Base-by-base conservation (phyloP, 257 asterid species). In the Rhazya stricta region DNA sequence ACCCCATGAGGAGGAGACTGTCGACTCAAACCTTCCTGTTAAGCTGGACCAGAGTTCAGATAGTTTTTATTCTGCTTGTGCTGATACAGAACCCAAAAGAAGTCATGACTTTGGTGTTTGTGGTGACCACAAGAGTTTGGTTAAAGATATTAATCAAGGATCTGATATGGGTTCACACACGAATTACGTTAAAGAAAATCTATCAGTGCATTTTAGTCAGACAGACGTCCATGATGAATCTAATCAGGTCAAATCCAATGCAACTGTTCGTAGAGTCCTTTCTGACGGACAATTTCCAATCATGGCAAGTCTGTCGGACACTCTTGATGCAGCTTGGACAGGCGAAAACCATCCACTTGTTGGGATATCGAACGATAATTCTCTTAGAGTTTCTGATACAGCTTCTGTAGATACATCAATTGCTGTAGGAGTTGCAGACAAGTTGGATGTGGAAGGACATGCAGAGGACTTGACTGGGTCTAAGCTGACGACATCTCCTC, bases 261-360 rank as follows among this genome's bases (percentile, higher is more conserved):
- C 72, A n/a, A 72, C 71, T 58, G 81, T 82, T 60, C 88, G 79
- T 76, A 84, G 89, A 76, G 88, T 86, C 60, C 88, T 89, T 67
- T 86, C 96, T 16, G 92, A 85, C 54, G 96, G 91, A 15, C 91
- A 88, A 81, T 61, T 85, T 72, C 89, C 97, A 51, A 83, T 79
- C 75, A 46, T 79, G 42, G 70, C 74, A 51, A 86, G 89, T 83
- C 81, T 94, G 86, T 88, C 96, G 34, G 90, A 88, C 72, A 87
- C 97, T 67, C 90, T 90, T 66, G 96, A 94, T 87, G 97, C 97
- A 53, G 96, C 93, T 10, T 94, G 97, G 99, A 92, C 91, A 16
- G 96, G 99, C 46, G 90, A 90, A 89, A 89, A 79, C 77, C 77
- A 77, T 41, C 81, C 91, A 21, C 71, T 70, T 76, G 39, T 34